These are phyloP conservation scores for Cylindrodendrum hubeiense DNA, from an alignment of 2,329 filamentous ascomycete genomes.

Conservation along the genomic window DNA sequence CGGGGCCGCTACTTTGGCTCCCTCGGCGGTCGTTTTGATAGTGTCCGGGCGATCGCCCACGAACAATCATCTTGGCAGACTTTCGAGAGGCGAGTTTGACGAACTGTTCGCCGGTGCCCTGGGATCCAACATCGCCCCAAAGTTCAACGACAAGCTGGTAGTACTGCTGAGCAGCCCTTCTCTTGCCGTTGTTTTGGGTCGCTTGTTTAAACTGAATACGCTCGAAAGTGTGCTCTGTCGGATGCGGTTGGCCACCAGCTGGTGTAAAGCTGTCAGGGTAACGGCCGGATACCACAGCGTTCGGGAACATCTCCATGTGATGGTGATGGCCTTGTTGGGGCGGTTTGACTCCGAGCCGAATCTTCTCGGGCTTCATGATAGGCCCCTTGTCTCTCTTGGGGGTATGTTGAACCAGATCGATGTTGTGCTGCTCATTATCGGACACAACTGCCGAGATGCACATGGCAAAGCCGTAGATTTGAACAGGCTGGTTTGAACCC, in stretches of 20 bases:
- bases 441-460: constrained; percentile 87
- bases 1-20: constrained; percentile 76
- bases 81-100: constrained; percentile 79
- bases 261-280: constrained; percentile 59
- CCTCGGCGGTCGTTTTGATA: constrained; percentile 79
- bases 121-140: constrained; percentile 74
- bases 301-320: constrained; percentile 58
- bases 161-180: constrained; percentile 90
- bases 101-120: constrained; percentile 63
- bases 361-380: constrained; percentile 77
- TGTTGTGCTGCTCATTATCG: constrained; percentile 78
- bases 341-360: constrained; percentile 77
- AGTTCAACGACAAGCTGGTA: constrained; percentile 92
- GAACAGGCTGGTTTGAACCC: constrained; percentile 67
- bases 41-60: constrained; percentile 84
- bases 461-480: constrained; percentile 83
- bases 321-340: constrained; percentile 64
- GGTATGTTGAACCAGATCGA: constrained; percentile 90
- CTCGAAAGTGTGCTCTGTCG: constrained; percentile 78
- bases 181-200: constrained; percentile 93
- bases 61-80: constrained; percentile 88
- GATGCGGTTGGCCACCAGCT: constrained; percentile 51
- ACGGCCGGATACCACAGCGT: constrained; percentile 46
- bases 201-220: constrained; percentile 95
- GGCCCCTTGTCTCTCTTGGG: constrained; percentile 93